Evolutionary conservation across 257 asterid genomes (phyloP).

Genomic region (Ilex asprella): DNA sequence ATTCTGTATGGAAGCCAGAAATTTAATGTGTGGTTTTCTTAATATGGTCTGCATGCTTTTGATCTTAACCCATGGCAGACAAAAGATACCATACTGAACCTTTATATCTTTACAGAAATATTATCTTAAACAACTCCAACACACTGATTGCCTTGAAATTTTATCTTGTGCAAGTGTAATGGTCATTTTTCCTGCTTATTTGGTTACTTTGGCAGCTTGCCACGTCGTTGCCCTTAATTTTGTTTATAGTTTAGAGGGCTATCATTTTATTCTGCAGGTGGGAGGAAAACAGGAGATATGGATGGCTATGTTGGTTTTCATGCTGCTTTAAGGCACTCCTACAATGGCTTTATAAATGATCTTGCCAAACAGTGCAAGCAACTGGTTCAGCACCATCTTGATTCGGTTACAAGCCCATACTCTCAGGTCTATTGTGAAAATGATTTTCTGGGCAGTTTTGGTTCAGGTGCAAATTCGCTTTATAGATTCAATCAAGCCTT

Average conservation of each 20-base stretch:
- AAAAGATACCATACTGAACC: too few species aligned
- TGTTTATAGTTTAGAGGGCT: background rate
- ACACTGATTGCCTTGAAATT: too few species aligned
- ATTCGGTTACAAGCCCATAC: slow-evolving; percentile 92
- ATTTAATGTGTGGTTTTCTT: too few species aligned
- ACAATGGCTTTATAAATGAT: slow-evolving; percentile 58
- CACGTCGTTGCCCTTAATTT: background rate
- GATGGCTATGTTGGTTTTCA: slow-evolving; percentile 86
- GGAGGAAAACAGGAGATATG: slow-evolving; percentile 69
- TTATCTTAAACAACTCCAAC: too few species aligned
- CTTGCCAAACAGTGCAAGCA: slow-evolving; percentile 79
- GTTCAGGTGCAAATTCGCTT: slow-evolving; percentile 36
- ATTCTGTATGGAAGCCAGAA: too few species aligned
- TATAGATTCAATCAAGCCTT: slow-evolving; percentile 40
- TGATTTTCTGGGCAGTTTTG: slow-evolving; percentile 39
- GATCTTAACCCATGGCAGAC: too few species aligned
- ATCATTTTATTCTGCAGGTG: slow-evolving; percentile 33
- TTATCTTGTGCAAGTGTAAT: too few species aligned
- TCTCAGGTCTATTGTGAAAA: slow-evolving; percentile 75
- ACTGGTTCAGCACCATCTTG: slow-evolving; percentile 86
- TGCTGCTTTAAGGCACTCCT: slow-evolving; percentile 86
- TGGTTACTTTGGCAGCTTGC: too few species aligned
- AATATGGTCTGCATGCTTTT: too few species aligned
- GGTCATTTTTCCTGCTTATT: too few species aligned
- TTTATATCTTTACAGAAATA: too few species aligned